Conservation (phyloP, 2,329 filamentous ascomycete species). For the Alternaria solani region DNA sequence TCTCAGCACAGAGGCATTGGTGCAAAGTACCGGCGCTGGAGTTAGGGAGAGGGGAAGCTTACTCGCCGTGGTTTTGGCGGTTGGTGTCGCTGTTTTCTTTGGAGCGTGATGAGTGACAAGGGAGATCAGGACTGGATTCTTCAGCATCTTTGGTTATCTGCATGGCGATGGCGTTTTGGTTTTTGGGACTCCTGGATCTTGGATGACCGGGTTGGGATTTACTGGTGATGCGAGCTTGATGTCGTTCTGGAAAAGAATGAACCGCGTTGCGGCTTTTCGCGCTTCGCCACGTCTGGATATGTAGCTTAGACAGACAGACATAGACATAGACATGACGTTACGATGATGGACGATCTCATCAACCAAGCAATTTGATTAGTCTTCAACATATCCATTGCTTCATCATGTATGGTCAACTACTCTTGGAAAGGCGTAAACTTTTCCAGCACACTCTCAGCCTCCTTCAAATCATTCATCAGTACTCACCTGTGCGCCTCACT, state of each 20-base stretch:
- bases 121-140: neutral
- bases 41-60: conserved; percentile 29
- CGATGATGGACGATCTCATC: neutral
- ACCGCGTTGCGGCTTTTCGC: neutral
- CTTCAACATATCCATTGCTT: neutral
- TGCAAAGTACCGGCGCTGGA: conserved; percentile 26
- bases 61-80: conserved; percentile 41
- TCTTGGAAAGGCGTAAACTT: conserved; percentile 48
- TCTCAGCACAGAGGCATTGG: conserved; percentile 30
- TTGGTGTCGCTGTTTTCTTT: conserved; percentile 41
- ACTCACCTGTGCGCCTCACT: conserved; percentile 42
- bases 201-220: neutral
- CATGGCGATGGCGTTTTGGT: conserved; percentile 15
- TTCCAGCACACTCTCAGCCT: conserved; percentile 44
- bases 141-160: conserved; percentile 21
- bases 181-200: neutral
- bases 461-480: conserved; percentile 39
- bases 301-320: neutral
- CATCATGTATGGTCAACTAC: neutral
- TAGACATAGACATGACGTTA: neutral
- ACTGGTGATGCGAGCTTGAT: neutral
- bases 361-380: neutral
- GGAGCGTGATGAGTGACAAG: conserved; percentile 22
- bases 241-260: neutral
- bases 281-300: conserved; percentile 4